Evolutionary conservation across 768 basidiomycete species (phyloP), one percentile per base, ranked within the genome.

Genomic region (Pleurotus giganteus): DNA sequence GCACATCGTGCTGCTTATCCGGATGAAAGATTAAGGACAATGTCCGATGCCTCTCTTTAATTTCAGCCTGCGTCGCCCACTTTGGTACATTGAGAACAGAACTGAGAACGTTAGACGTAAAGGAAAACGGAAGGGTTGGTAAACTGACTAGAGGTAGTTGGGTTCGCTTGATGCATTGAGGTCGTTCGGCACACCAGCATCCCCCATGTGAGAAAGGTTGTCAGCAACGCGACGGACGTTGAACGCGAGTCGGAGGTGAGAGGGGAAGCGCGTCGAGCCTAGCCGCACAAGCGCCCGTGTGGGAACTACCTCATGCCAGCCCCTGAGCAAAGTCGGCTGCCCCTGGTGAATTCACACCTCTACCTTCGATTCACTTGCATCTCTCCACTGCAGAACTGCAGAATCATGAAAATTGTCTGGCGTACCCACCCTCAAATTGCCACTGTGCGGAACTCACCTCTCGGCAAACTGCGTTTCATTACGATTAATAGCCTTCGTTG

Each of bases 11-110:
- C 56, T 93, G 89, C 64, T 86, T 88, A 77, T 96, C 92, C 0
- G 92, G 92, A 61, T 96, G 92, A 59, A 89, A 91, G 17, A 87
- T 71, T 26, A 93, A 77, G 3, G 91, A 92, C 24, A 94, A 68
- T 4, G 81, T 66, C 37, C 81, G 75, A 66, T 92, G 89, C 31
- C 85, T 77, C 54, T 91, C 89, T 46, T 89, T 78, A 56, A 94
- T 86, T 62, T 92, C 52, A 37, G 49, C 34, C n/a, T 51, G 49
- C 17, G 49, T 51, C 9, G 49, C 49, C 49, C 49, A 51, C 49
- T 51, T 24, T 32, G 49, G 49, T 31, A 51, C n/a, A 17, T 51
- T 51, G 32, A 51, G 34, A 12, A 51, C 49, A n/a, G 49, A 51
- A 24, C 49, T 51, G 34, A 51, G 34, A 37, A 51, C 5, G 34